These are phyloP conservation scores for Cryphonectria parasitica DNA, from an alignment of 2,329 filamentous ascomycete species.

Conservation along the genomic window DNA sequence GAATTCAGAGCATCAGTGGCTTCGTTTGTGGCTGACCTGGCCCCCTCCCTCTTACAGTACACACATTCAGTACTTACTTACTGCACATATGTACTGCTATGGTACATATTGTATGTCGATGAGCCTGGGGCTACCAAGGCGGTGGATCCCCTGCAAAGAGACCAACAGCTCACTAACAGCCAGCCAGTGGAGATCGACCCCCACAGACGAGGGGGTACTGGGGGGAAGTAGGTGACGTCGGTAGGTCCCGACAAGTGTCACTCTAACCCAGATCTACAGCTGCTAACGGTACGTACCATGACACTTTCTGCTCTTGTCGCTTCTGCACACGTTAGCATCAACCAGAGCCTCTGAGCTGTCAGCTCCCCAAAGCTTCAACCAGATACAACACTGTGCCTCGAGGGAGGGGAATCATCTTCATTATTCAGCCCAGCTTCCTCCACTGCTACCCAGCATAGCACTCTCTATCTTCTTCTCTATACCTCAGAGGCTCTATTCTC, in stretches of 20 bases:
- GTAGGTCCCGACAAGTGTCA: constrained; percentile 8
- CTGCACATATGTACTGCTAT: no score
- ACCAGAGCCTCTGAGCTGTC: background rate
- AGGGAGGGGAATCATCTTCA: background rate
- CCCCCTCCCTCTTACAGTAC: no score
- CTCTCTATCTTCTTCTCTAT: no score
- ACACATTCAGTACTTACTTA: no score
- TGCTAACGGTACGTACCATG: background rate
- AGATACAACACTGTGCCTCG: background rate
- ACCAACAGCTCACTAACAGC: background rate
- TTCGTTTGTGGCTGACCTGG: background rate
- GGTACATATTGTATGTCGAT: no score
- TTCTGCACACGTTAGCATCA: background rate
- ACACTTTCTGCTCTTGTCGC: background rate
- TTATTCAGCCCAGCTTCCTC: background rate
- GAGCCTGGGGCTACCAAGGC: background rate
- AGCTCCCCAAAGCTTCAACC: background rate
- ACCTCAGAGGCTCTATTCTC: no score
- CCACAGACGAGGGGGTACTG: background rate
- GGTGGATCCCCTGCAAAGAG: constrained; percentile 10
- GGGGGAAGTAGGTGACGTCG: constrained; percentile 16
- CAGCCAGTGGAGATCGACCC: background rate
- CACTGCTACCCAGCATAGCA: background rate
- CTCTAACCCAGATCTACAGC: background rate
- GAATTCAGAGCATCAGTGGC: background rate